Base-by-base conservation (phyloP, 2,329 filamentous ascomycete genomes). In the Fusarium brevicatenulatum region DNA sequence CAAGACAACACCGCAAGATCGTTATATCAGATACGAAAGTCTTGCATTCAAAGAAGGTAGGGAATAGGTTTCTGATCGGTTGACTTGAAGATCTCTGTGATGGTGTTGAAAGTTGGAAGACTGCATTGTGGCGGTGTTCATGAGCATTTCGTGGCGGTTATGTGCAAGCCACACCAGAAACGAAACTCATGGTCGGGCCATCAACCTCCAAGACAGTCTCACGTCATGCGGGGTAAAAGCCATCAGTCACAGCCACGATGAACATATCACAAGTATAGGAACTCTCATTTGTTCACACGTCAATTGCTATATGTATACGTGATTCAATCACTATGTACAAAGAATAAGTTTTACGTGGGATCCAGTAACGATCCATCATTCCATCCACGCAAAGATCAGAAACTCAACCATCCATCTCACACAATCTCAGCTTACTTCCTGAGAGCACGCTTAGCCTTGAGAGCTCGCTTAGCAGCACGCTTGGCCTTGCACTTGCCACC, bases 291-390 rank as follows among this genome's bases (percentile, higher is more conserved):
- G 42, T 34, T 59, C 42, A 70, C 49, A 47, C 46, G 30, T 55
- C 39, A 25, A 59, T 53, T 39, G 39, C 30, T 57, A 52, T 34
- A 44, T 61, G 32, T 40, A 28, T 46, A 58, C 52, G 70, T 72
- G 54, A 63, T 46, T 59, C 39, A 54, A 68, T 69, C 65, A 76
- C 52, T 77, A 77, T 77, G 63, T 77, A 77, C 75, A 76, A 60
- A 76, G 74, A 76, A 76, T 62, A 72, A 56, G 56, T 67, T 44
- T 58, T 57, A 70, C 74, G 34, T 63, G 37, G n/a, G 49, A 56
- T 46, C 68, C 42, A 44, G 44, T 30, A 43, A 28, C 40, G 54
- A 70, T 72, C 65, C 63, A 66, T 69, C 69, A 66, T 65, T 66
- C 59, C 47, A 67, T 49, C 57, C 60, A 64, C 49, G 25, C 60